Conservation (phyloP, 371 early-diverging fungal genomes). For the Haplosporangium sp. region DNA sequence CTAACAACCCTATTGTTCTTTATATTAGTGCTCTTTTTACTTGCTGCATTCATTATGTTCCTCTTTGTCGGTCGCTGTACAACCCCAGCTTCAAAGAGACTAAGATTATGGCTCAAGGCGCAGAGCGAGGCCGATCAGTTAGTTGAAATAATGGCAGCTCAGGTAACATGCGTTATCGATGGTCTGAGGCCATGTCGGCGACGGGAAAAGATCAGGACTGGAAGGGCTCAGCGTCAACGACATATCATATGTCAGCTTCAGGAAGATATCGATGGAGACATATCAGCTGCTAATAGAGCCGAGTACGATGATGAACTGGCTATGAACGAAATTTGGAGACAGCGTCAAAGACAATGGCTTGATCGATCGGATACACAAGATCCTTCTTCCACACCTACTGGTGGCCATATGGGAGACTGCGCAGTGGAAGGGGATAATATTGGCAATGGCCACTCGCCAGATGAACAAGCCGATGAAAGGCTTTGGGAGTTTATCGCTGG, state of each 20-base stretch:
- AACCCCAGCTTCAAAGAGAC: conserved; percentile 39
- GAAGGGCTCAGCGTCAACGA: conserved; percentile 10
- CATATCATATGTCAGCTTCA: not conserved
- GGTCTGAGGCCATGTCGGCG: conserved; percentile 33
- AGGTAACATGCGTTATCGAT: conserved; percentile 25
- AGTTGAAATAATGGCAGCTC: conserved; percentile 46
- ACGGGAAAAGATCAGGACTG: conserved; percentile 13
- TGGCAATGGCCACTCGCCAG: conserved; percentile 1
- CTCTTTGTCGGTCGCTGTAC: conserved; percentile 34
- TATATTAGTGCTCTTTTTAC: conserved; percentile 31
- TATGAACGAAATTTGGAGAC: conserved; percentile 22
- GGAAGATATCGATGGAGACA: not conserved
- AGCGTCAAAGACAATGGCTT: conserved; percentile 16
- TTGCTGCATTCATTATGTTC: conserved; percentile 35
- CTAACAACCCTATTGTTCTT: conserved; percentile 44
- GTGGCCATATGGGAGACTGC: not conserved
- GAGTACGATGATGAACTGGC: conserved; percentile 15
- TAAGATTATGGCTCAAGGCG: conserved; percentile 44
- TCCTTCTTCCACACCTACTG: not conserved
- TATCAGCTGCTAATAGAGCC: not conserved
- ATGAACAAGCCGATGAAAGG: conserved; percentile 20
- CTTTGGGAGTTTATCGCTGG: conserved; percentile 42
- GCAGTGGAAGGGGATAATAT: not conserved
- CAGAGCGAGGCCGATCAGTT: conserved; percentile 46
- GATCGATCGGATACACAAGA: conserved; percentile 9